Evolutionary conservation across 2,329 filamentous ascomycete species (phyloP).

Genomic region (Botrytis byssoidea): DNA sequence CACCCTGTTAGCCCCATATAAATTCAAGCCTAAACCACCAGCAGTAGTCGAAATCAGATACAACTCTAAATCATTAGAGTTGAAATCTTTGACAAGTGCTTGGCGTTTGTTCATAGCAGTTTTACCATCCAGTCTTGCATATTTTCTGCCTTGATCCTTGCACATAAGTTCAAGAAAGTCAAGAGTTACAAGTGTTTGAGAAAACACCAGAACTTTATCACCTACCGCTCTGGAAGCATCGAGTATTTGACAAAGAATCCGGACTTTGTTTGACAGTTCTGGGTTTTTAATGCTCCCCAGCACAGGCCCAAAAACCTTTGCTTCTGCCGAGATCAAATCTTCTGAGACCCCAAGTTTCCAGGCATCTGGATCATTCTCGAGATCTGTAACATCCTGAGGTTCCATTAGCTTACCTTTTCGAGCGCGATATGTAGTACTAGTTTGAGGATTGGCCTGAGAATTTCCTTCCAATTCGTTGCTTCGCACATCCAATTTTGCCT

Average conservation of each 20-base stretch:
- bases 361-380: slow-evolving; percentile 31
- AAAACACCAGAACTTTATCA: slow-evolving; percentile 82
- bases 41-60: slow-evolving; percentile 82
- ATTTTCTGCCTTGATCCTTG: slow-evolving; percentile 47
- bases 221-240: slow-evolving; percentile 56
- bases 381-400: slow-evolving; percentile 11
- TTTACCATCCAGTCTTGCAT: slow-evolving; percentile 65
- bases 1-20: slow-evolving; percentile 79
- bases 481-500: slow-evolving; percentile 48
- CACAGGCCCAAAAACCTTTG: slow-evolving; percentile 14
- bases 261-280: slow-evolving; percentile 64
- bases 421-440: not conserved
- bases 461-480: slow-evolving; percentile 34
- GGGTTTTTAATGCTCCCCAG: slow-evolving; percentile 43
- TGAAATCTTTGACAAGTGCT: slow-evolving; percentile 65
- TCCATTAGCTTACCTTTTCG: not conserved
- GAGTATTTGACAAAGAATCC: slow-evolving; percentile 67
- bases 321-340: slow-evolving; percentile 28
- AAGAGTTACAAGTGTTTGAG: slow-evolving; percentile 67
- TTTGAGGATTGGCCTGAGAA: not conserved
- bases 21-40: slow-evolving; percentile 80
- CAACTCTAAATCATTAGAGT: slow-evolving; percentile 54
- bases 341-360: slow-evolving; percentile 36
- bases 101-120: slow-evolving; percentile 60
- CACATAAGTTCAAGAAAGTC: slow-evolving; percentile 65